Evolutionary conservation across 805 yeast genomes (phyloP).

Genomic region (Spathaspora girioi): DNA sequence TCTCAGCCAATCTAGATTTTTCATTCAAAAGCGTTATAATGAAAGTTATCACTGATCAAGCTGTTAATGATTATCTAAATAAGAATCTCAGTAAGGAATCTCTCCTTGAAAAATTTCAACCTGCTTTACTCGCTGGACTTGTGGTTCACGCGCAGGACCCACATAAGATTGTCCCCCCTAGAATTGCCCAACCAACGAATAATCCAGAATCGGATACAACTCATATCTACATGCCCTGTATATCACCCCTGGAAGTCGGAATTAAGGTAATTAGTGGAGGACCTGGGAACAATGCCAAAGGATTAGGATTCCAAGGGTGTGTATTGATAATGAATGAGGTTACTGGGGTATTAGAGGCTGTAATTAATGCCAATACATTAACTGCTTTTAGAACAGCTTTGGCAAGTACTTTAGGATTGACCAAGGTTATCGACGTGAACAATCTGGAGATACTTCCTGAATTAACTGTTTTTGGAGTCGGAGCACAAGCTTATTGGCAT

Average conservation of each 20-base stretch:
- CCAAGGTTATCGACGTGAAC: slow-evolving; percentile 21
- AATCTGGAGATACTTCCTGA: slow-evolving; percentile 23
- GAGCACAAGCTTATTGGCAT: slow-evolving; percentile 68
- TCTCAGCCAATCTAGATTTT: background rate
- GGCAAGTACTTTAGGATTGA: slow-evolving; percentile 47
- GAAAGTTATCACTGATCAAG: slow-evolving; percentile 30
- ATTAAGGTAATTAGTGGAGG: slow-evolving; percentile 60
- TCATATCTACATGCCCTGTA: slow-evolving; percentile 67
- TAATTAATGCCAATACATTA: slow-evolving; percentile 53
- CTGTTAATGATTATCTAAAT: slow-evolving; percentile 24
- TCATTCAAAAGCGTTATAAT: slow-evolving; percentile 8
- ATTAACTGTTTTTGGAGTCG: slow-evolving; percentile 53
- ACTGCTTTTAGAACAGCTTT: slow-evolving; percentile 70
- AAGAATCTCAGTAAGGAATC: slow-evolving; percentile 18
- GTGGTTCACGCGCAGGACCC: slow-evolving; percentile 40
- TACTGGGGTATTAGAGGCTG: slow-evolving; percentile 50
- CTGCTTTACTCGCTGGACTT: slow-evolving; percentile 34
- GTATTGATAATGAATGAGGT: slow-evolving; percentile 47
- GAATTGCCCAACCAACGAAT: slow-evolving; percentile 44
- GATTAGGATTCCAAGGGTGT: slow-evolving; percentile 57
- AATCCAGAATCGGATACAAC: slow-evolving; percentile 31
- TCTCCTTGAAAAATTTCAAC: slow-evolving; percentile 30
- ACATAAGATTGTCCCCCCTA: slow-evolving; percentile 45
- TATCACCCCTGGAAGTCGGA: slow-evolving; percentile 50
- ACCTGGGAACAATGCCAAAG: slow-evolving; percentile 22